Evolutionary conservation across 1,284 basidiomycete species (phyloP), one percentile per base, ranked within the genome.

Genomic region (Cryptococcus maquisensis): DNA sequence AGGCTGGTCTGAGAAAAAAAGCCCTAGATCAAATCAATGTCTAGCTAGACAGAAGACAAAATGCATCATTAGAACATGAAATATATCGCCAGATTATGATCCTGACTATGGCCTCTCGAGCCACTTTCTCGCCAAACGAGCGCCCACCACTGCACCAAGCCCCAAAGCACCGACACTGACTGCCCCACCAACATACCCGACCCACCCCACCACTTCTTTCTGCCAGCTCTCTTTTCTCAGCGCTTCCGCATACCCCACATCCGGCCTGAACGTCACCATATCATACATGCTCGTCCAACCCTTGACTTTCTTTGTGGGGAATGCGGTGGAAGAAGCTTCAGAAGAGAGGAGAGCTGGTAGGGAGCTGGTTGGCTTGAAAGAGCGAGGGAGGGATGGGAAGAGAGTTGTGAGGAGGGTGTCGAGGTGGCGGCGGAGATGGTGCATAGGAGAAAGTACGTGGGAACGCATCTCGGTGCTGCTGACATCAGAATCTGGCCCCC

Each of bases 211-310:
- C 0, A 73, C 58, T 21, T 63, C 56, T 52, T 67, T 70, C 64
- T 78, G 76, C 59, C 63, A 67, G 20, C 59, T 58, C 61, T 78
- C 76, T 52, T 69, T 69, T 45, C 72, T 54, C 40, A 73, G 55
- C 6, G 75, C 76, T 52, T 76, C 75, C 7, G 86, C 85, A 72
- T 98, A 98, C 67, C 86, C 87, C 61, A 97, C 83, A 74, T 97
- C 94, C 43, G 91, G 90, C 39, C 92, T 83, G 79, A 98, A 98
- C 38, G 95, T 97, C 61, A 96, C 88, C 92, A 98, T 95, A 35
- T 89, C 89, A 75, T 98, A 98, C 51, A 96, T 80, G 49, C 90
- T 89, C 54, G 90, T 81, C 95, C 95, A 98, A 36, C 88, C 88
- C 55, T 75, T 74, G 38, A 86, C 83, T 51, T 79, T 73, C 49